Evolutionary conservation across 2,329 filamentous ascomycete species (phyloP).

Genomic region (Colletotrichum higginsianum): DNA sequence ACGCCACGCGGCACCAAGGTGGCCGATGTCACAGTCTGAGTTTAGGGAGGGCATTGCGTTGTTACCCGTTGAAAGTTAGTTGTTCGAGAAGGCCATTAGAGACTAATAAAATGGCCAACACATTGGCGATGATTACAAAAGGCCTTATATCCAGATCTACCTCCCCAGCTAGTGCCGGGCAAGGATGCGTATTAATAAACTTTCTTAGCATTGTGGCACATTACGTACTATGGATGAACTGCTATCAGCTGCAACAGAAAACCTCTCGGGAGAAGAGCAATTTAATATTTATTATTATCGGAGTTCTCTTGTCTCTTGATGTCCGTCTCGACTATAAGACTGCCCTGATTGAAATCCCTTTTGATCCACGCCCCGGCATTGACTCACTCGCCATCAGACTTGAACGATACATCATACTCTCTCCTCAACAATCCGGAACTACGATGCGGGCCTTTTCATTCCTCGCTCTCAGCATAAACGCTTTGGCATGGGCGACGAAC

Average conservation of each 20-base stretch:
- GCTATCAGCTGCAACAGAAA: neutral
- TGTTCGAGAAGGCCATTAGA: too few species aligned
- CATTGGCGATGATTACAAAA: neutral
- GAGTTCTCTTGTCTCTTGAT: neutral
- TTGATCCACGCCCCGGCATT: neutral
- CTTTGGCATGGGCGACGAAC: conserved; percentile 27
- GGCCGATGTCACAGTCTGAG: too few species aligned
- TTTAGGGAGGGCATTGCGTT: too few species aligned
- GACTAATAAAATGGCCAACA: too few species aligned
- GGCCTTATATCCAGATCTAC: neutral
- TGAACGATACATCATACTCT: neutral
- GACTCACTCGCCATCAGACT: neutral
- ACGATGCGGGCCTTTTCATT: conserved; percentile 16
- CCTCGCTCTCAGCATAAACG: conserved; percentile 23
- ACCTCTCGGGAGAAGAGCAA: neutral
- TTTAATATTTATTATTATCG: conserved; percentile 15
- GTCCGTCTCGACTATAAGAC: conserved; percentile 25
- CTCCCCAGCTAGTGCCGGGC: neutral
- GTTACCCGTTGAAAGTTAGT: too few species aligned
- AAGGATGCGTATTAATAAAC: conserved; percentile 9
- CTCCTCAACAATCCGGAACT: neutral
- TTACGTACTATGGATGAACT: conserved; percentile 32
- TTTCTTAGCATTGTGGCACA: conserved; percentile 33
- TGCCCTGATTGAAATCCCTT: too few species aligned
- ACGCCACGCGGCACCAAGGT: too few species aligned